phyloP scores from a whole-genome alignment of 2,329 filamentous ascomycete genomes.

The Metarhizium robertsii region DNA sequence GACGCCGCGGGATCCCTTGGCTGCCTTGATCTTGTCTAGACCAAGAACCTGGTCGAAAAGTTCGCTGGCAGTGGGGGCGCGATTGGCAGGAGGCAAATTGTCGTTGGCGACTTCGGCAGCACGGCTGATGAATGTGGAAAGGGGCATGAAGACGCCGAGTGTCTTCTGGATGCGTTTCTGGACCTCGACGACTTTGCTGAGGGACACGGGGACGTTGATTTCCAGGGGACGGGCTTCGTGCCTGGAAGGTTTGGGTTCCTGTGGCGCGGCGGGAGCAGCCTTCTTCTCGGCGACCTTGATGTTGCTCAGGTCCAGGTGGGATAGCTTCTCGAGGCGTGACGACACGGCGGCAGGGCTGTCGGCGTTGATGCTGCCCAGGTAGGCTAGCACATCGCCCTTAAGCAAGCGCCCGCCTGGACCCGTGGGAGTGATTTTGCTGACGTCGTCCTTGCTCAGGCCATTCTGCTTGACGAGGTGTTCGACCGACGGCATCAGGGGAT shows the following conservation, averaged over 20 bases:
- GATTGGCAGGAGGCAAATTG: constrained; percentile 60
- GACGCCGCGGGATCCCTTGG: constrained; percentile 48
- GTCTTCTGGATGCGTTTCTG: constrained; percentile 72
- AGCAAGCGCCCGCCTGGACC: constrained; percentile 82
- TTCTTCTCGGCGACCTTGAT: constrained; percentile 67
- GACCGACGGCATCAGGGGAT: constrained; percentile 76
- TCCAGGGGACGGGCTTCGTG: constrained; percentile 40
- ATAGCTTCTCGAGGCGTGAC: constrained; percentile 61
- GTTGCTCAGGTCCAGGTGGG: constrained; percentile 88
- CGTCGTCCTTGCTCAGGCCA: constrained; percentile 63
- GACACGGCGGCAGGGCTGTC: constrained; percentile 64
- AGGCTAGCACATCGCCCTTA: constrained; percentile 92
- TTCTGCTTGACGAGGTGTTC: constrained; percentile 71
- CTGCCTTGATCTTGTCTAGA: constrained; percentile 36
- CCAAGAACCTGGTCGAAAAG: constrained; percentile 87
- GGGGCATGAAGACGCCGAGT: constrained; percentile 70
- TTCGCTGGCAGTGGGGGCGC: constrained; percentile 60
- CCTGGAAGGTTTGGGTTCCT: constrained; percentile 29
- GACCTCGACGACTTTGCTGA: constrained; percentile 67
- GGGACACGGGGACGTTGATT: constrained; percentile 66
- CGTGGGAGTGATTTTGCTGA: constrained; percentile 74
- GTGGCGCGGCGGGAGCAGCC: constrained; percentile 25
- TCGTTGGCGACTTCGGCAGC: constrained; percentile 85
- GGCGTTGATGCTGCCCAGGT: constrained; percentile 67
- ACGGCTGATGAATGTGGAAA: constrained; percentile 79